Conservation (phyloP, 768 basidiomycete genomes). For the Pleurotus salmoneostramineus region DNA sequence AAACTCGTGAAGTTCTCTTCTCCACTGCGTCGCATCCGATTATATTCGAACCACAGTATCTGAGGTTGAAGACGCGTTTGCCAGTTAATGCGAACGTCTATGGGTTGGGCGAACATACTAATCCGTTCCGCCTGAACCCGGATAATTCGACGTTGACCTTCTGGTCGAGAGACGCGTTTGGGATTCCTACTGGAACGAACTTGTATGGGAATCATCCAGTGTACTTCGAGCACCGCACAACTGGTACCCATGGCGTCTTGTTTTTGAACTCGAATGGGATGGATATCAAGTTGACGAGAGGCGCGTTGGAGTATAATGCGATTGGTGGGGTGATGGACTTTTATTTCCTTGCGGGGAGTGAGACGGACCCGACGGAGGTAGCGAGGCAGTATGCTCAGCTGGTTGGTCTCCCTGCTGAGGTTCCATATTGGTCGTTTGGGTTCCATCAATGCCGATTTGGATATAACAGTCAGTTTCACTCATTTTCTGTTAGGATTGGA, state of each 20-base stretch:
- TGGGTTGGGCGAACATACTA: constrained; percentile 74
- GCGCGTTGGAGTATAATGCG: constrained; percentile 66
- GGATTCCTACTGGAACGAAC: constrained; percentile 54
- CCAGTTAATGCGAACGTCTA: constrained; percentile 66
- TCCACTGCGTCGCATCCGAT: constrained; percentile 56
- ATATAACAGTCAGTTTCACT: constrained; percentile 42
- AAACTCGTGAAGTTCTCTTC: constrained; percentile 53
- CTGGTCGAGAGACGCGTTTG: constrained; percentile 66
- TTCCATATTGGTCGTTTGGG: constrained; percentile 74
- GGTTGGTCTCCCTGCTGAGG: constrained; percentile 63
- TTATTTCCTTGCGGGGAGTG: constrained; percentile 72
- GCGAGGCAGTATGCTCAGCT: constrained; percentile 68
- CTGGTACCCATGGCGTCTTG: constrained; percentile 68
- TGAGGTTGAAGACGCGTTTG: constrained; percentile 64
- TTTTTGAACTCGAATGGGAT: constrained; percentile 71
- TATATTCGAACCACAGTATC: constrained; percentile 75
- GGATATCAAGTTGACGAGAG: constrained; percentile 65
- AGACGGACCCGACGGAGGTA: constrained; percentile 51
- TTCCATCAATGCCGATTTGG: constrained; percentile 74
- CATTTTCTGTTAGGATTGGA: background rate
- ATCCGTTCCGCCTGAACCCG: constrained; percentile 54
- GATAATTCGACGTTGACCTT: constrained; percentile 45
- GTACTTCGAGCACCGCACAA: constrained; percentile 66
- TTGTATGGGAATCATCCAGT: constrained; percentile 73
- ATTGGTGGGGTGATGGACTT: constrained; percentile 79